Percentiles rank a stretch among this genome's conserved stretches.
These are phyloP conservation scores for Apophysomyces trapeziformis DNA, from an alignment of 371 early-diverging fungal genomes.

Conservation along the genomic window DNA sequence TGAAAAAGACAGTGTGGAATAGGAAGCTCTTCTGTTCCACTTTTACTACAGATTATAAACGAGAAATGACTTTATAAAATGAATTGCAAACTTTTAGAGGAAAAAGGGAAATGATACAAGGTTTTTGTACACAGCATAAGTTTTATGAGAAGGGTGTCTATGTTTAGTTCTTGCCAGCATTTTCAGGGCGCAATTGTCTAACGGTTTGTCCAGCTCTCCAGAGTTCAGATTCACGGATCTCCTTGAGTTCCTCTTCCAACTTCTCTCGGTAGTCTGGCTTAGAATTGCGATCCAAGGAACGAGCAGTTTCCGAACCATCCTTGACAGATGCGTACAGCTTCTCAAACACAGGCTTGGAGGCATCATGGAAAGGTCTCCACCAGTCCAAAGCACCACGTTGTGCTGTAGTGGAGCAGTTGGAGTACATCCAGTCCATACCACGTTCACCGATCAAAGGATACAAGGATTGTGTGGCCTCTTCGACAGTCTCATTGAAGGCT, in stretches of 20 bases:
- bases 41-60: too few species aligned
- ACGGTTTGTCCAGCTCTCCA: slow-evolving; percentile 89
- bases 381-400: slow-evolving; percentile 98
- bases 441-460: slow-evolving; percentile 96
- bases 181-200: slow-evolving; percentile 85
- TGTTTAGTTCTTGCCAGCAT: slow-evolving; percentile 47
- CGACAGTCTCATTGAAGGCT: slow-evolving; percentile 99
- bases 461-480: slow-evolving; percentile 97
- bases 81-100: slow-evolving; percentile 2
- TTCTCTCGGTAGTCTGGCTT: slow-evolving; percentile 90
- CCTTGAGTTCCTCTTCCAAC: slow-evolving; percentile 88
- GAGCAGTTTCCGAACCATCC: slow-evolving; percentile 89
- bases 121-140: not conserved
- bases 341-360: slow-evolving; percentile 94
- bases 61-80: too few species aligned
- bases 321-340: slow-evolving; percentile 86
- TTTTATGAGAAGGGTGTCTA: too few species aligned
- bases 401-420: slow-evolving; percentile 96
- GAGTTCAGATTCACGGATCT: slow-evolving; percentile 72
- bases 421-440: slow-evolving; percentile 98
- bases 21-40: too few species aligned
- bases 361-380: slow-evolving; percentile 93
- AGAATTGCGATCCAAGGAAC: slow-evolving; percentile 89
- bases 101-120: not conserved
- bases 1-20: too few species aligned